A percentile compares a stretch with the other conserved stretches of the same genome.
phyloP scores from a whole-genome alignment of 345 rosid genomes.

The Carallia brachiata region DNA sequence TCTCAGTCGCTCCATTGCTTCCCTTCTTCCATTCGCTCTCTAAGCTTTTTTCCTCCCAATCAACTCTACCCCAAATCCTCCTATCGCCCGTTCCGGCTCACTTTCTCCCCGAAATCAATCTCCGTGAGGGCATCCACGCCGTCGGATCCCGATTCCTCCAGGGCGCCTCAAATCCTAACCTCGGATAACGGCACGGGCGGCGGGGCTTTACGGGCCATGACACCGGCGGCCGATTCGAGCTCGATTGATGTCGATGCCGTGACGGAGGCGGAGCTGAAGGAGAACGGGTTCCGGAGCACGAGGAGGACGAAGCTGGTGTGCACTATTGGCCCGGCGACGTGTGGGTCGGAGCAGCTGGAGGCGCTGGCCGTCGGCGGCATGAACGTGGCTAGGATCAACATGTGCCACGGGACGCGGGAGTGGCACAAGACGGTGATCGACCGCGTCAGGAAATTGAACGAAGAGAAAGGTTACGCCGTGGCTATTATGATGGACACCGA shows the following conservation, averaged over 20 bases:
- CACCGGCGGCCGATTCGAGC: slow-evolving; percentile 22
- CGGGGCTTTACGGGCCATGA: background rate
- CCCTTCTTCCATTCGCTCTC: slow-evolving; percentile 39
- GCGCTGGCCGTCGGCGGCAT: slow-evolving; percentile 92
- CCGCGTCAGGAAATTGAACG: slow-evolving; percentile 79
- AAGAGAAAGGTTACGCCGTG: slow-evolving; percentile 94
- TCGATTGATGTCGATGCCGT: slow-evolving; percentile 83
- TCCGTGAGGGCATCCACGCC: slow-evolving; percentile 43
- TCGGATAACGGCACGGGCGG: slow-evolving; percentile 55
- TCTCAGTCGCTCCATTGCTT: slow-evolving; percentile 65
- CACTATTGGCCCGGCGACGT: slow-evolving; percentile 91
- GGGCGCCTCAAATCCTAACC: slow-evolving; percentile 35
- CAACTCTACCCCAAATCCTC: slow-evolving; percentile 29
- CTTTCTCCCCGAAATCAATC: slow-evolving; percentile 20
- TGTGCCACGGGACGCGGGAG: slow-evolving; percentile 95
- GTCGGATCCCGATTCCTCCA: slow-evolving; percentile 42
- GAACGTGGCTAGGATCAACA: slow-evolving; percentile 93
- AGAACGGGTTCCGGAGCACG: slow-evolving; percentile 99
- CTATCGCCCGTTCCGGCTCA: slow-evolving; percentile 33
- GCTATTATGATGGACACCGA: slow-evolving; percentile 99
- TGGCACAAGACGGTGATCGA: slow-evolving; percentile 87
- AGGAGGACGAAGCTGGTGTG: slow-evolving; percentile 93
- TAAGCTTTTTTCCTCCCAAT: slow-evolving; percentile 36
- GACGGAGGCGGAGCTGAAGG: slow-evolving; percentile 89
- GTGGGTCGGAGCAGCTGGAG: slow-evolving; percentile 82